Evolutionary conservation across 192 early-diverging fungal genomes (phyloP).

Genomic region (Linnemannia exigua): DNA sequence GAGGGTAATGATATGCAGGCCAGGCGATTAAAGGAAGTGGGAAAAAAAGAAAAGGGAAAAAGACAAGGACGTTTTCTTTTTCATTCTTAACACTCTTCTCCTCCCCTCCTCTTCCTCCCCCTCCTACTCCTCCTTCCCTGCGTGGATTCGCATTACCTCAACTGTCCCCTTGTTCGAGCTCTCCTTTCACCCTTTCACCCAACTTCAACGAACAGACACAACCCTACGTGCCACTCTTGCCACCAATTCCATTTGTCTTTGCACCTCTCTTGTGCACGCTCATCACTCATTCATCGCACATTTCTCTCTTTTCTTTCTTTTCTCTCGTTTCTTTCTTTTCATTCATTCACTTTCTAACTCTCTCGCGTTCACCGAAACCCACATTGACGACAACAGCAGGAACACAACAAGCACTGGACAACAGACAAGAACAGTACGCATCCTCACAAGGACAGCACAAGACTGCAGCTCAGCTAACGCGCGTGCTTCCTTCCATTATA

Average conservation of each 20-base stretch:
- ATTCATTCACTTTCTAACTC: background rate
- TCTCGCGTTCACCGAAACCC: background rate
- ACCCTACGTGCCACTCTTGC: background rate
- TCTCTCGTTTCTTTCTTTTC: too few species aligned
- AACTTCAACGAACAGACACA: background rate
- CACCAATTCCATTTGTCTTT: background rate
- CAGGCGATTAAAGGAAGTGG: slow-evolving; percentile 3
- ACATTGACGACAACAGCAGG: background rate
- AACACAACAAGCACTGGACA: background rate
- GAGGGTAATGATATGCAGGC: background rate
- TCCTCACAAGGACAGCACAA: background rate
- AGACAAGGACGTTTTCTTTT: background rate
- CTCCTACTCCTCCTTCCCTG: background rate
- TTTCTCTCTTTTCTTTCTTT: background rate
- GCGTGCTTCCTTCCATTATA: background rate
- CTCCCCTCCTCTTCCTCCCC: background rate
- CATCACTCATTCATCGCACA: background rate
- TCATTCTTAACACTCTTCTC: background rate
- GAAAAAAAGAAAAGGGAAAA: too few species aligned
- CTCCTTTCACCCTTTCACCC: background rate
- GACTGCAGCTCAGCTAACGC: background rate
- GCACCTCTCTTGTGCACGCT: background rate
- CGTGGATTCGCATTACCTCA: background rate
- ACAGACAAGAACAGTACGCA: background rate
- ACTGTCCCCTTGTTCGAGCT: background rate